Evolutionary conservation across 2,329 filamentous ascomycete genomes (phyloP).

Genomic region (Colletotrichum siamense): DNA sequence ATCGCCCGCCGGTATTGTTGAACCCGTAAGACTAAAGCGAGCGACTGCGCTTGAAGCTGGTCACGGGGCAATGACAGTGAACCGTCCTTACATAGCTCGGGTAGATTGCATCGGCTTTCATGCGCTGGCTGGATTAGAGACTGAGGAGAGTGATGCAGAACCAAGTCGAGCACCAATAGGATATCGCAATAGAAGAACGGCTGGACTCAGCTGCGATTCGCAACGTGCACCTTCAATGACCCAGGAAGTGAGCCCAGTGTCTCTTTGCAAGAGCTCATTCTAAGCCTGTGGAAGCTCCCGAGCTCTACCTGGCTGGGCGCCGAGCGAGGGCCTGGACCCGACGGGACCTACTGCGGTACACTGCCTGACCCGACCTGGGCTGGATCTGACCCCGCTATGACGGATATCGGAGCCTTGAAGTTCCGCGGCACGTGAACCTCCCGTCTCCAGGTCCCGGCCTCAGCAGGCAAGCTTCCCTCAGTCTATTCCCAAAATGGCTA

Average conservation of each 20-base stretch:
- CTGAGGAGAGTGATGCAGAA: background rate
- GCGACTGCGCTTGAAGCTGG: background rate
- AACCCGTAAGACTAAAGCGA: background rate
- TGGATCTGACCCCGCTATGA: background rate
- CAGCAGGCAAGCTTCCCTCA: background rate
- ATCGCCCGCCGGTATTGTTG: background rate
- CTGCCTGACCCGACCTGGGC: too few species aligned
- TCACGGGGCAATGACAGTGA: background rate
- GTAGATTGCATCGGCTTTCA: background rate
- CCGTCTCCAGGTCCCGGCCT: background rate
- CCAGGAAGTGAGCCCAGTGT: background rate
- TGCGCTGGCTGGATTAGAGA: background rate
- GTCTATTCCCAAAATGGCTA: background rate
- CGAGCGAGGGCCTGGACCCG: background rate
- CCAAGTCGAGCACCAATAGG: background rate
- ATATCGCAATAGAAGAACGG: background rate
- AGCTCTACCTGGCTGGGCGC: background rate
- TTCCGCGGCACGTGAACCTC: conserved; percentile 3
- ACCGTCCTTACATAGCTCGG: background rate
- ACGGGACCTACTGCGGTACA: too few species aligned
- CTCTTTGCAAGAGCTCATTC: background rate
- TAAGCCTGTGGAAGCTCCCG: background rate
- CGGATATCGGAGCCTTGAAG: background rate
- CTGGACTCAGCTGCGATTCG: background rate
- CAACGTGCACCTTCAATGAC: background rate